Evolutionary conservation across 1,284 basidiomycete genomes (phyloP), one percentile per base, ranked within the genome.

Genomic region (Cryptococcus hybrid): DNA sequence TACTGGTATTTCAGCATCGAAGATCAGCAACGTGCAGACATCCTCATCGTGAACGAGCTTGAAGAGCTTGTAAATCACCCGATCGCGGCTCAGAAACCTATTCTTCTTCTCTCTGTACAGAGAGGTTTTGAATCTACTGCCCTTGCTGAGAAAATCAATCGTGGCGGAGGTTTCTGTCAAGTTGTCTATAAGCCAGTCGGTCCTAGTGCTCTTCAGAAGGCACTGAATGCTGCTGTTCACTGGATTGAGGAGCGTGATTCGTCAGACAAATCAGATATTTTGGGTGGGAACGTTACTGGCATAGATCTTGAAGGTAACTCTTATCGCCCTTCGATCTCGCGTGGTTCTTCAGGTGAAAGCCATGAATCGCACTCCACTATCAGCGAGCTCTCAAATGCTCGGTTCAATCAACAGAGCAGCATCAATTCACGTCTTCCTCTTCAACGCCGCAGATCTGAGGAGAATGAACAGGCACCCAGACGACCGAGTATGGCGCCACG

Each of bases 141-240:
- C 34, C 12, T 51, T 8, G 40, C 47, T 5, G 52, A 61, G 12
- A 44, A 50, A 18, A 54, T 63, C 24, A 62, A 91, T 69, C 81
- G 81, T 35, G 84, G 86, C n/a, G 92, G 92, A 15, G 92, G 92
- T 36, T 89, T 91, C 74, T 90, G 88, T 73, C 85, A 90, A 12
- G 82, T 92, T 42, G 78, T 95, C 24, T 90, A 88, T 82, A 97
- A 97, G 75, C 93, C 93, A 3, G 86, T 87, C 35, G 92, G 92
- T 0, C 93, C 92, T 0, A 84, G 85, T 51, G 85, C 87, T 37
- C 80, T 96, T 54, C 83, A 86, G 39, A 73, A 82, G 12, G 83
- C 86, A 5, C 79, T 95, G 53, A 86, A 86, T 68, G 83, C 87
- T n/a, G 86, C 86, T 64, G 70, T 90, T 30, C 84, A 88, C 64